Evolutionary conservation across 805 yeast species (phyloP), one percentile per base, ranked within the genome.

Genomic region (Pichia membranifaciens): DNA sequence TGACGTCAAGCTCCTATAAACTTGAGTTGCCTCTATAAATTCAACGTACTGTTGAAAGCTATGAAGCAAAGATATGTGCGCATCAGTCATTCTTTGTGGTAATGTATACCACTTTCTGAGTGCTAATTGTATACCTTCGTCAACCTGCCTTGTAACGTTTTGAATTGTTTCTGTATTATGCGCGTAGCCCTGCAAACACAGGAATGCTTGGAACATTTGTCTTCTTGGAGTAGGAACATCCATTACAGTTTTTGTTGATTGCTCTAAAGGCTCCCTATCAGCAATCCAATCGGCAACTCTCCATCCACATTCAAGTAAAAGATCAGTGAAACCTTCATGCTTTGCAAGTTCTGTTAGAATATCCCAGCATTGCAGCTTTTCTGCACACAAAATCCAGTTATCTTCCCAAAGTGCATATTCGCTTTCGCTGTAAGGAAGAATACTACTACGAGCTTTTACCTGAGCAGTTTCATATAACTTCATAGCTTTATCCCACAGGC

Each of bases 231-330:
- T 95, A 4, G 99, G 98, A 22, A 90, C 96, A 66, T 93, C 99
- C 96, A 93, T 89, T 5, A 93, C 96, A 38, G 95, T 86, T 65
- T 89, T 87, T 22, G 93, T 95, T 1, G 96, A 84, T 59, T 87
- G 96, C 60, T 90, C 97, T 34, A 93, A 70, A 0, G 98, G 93
- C 54, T 91, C 98, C 53, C 90, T 77, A 59, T 95, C 99, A 8
- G 95, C 82, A 51, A 83, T 84, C 99, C 99, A 93, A 60, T 93
- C 98, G 7, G 99, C 97, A 35, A 93, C 95, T 59, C 99, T 76
- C 99, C 99, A 93, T 34, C 98, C 99, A 74, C 99, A 95, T 64
- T 93, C 99, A n/a, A 93, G 71, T 22, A 95, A 69, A 54, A 93
- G 72, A 59, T 93, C 99, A 0, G 97, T 89, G 62, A 91, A 95